Percentiles rank a stretch among this genome's conserved stretches.
These are phyloP conservation scores for Aspergillus calidoustus DNA, from an alignment of 2,329 filamentous ascomycete genomes.

Conservation along the genomic window DNA sequence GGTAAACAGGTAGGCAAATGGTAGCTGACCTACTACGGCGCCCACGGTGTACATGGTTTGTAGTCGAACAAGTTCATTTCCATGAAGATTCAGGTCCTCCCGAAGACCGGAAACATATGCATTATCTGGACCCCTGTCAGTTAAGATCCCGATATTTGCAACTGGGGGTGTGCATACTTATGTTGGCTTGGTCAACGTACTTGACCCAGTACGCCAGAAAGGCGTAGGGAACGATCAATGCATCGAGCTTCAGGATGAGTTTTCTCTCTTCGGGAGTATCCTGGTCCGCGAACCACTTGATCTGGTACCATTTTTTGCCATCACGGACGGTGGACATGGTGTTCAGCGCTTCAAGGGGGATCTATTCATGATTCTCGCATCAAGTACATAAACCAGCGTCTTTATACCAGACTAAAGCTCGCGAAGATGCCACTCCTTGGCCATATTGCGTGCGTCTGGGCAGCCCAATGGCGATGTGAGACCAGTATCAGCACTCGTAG, in stretches of 20 bases:
- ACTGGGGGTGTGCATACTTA: constrained; percentile 47
- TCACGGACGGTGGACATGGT: constrained; percentile 22
- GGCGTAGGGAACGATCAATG: constrained; percentile 61
- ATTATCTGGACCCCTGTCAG: constrained; percentile 47
- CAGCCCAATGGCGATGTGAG: not conserved
- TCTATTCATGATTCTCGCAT: not conserved
- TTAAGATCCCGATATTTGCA: not conserved
- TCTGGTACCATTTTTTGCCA: constrained; percentile 25
- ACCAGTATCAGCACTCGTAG: not conserved
- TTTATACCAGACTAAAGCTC: not conserved
- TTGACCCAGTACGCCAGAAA: constrained; percentile 62
- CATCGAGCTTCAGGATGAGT: constrained; percentile 60
- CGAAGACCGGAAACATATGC: constrained; percentile 61
- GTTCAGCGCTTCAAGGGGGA: not conserved
- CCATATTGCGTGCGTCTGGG: constrained; percentile 14
- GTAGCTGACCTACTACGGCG: constrained; percentile 57
- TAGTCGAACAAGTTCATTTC: constrained; percentile 60
- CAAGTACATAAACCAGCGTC: not conserved
- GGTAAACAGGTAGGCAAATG: constrained; percentile 58
- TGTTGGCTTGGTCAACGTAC: constrained; percentile 60
- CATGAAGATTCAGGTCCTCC: constrained; percentile 56
- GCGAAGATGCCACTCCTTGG: constrained; percentile 12
- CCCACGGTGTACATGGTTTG: constrained; percentile 59
- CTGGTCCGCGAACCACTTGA: constrained; percentile 55
- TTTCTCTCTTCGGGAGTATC: constrained; percentile 57